Evolutionary conservation across 108 stramenopile species (phyloP).

Genomic region (Nannochloropsis gaditana): DNA sequence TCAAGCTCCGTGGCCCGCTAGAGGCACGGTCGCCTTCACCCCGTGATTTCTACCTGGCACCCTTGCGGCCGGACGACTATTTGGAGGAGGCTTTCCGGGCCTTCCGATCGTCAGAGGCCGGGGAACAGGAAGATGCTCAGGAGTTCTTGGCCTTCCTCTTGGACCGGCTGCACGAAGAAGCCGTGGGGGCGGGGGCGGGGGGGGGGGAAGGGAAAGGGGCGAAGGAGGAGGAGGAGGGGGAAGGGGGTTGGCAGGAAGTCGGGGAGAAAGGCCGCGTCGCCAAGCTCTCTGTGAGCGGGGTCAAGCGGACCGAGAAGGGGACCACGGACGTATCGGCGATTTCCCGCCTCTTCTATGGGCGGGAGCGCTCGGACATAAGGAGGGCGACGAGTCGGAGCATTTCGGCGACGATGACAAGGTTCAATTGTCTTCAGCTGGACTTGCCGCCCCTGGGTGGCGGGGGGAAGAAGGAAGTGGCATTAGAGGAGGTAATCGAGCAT

Average conservation of each 20-base stretch:
- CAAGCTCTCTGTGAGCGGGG: slow-evolving; percentile 27
- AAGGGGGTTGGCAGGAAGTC: slow-evolving; percentile 30
- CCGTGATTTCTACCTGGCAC: not conserved
- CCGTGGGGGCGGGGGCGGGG: not conserved
- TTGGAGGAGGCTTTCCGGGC: slow-evolving; percentile 21
- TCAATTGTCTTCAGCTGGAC: not conserved
- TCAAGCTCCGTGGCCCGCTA: not conserved
- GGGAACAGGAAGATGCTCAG: slow-evolving; percentile 47
- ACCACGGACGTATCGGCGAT: not conserved
- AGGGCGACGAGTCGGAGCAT: slow-evolving; percentile 2
- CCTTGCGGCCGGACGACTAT: not conserved
- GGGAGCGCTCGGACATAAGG: not conserved
- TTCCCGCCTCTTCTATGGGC: not conserved
- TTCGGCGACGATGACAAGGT: not conserved
- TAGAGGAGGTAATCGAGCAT: not conserved
- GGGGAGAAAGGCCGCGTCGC: slow-evolving; percentile 32
- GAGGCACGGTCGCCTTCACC: not conserved
- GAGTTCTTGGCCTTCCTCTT: slow-evolving; percentile 39
- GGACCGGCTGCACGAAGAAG: slow-evolving; percentile 29
- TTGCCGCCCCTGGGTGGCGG: not conserved
- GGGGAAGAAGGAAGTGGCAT: not conserved
- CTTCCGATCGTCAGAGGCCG: slow-evolving; percentile 27
- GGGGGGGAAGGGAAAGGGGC: slow-evolving; percentile 8
- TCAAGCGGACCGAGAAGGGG: not conserved
- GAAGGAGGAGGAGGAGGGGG: not conserved